Percentiles rank a stretch among this genome's conserved stretches.
phyloP scores from a whole-genome alignment of 169 alveolate species.

The Eimeria falciformis region DNA sequence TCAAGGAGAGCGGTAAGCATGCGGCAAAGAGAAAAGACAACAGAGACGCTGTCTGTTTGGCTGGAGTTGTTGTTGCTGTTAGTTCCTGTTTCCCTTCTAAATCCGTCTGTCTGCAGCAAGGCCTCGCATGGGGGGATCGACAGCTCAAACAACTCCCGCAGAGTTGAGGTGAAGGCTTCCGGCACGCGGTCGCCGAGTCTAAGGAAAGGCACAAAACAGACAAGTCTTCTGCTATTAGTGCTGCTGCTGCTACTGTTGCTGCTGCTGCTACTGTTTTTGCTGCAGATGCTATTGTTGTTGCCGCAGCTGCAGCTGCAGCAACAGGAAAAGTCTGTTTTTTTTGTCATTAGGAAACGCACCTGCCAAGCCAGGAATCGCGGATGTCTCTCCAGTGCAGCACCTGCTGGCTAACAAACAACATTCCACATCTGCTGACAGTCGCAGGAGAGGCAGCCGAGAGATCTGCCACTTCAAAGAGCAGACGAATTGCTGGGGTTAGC shows the following conservation, averaged over 20 bases:
- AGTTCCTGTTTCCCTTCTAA: background rate
- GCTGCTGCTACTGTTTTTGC: too few relatives aligned
- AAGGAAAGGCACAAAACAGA: background rate
- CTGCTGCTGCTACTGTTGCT: too few relatives aligned
- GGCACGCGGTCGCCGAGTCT: slow-evolving; percentile 7
- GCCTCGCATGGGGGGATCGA: slow-evolving; percentile 42
- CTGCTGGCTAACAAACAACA: slow-evolving; percentile 92
- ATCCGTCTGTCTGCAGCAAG: background rate
- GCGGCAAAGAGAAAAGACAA: slow-evolving; percentile 32
- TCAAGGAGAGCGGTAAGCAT: slow-evolving; percentile 51
- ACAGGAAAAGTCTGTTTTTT: too few relatives aligned
- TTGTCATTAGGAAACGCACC: too few relatives aligned
- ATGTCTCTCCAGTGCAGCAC: slow-evolving; percentile 78
- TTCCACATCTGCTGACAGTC: slow-evolving; percentile 97
- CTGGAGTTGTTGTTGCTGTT: slow-evolving; percentile 32
- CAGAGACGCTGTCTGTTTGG: slow-evolving; percentile 67
- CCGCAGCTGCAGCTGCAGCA: slow-evolving; percentile 46
- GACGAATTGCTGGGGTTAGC: slow-evolving; percentile 94
- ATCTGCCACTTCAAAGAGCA: slow-evolving; percentile 94
- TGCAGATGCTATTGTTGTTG: too few relatives aligned
- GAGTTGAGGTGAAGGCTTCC: background rate
- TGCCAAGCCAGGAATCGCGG: slow-evolving; percentile 85
- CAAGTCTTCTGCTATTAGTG: too few relatives aligned
- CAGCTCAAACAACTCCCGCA: slow-evolving; percentile 1
- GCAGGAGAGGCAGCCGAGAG: slow-evolving; percentile 97